Evolutionary conservation across 768 basidiomycete genomes (phyloP).

Genomic region (Cystofilobasidium bisporidii): DNA sequence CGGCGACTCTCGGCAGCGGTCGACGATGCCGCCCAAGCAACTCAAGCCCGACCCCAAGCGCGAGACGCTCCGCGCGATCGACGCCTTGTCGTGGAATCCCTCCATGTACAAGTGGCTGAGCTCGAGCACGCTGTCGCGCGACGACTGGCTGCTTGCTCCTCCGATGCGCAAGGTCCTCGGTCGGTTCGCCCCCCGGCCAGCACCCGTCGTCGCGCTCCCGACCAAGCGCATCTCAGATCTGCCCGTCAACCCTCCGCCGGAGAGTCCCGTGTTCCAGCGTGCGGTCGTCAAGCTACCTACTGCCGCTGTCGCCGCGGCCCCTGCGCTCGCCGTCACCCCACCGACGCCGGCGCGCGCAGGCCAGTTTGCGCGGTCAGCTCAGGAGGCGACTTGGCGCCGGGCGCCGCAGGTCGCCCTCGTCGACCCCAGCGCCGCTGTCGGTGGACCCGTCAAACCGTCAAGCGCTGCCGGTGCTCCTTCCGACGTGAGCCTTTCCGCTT

Average conservation of each 20-base stretch:
- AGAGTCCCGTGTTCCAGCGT: conserved; percentile 2
- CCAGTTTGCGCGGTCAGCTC: background rate
- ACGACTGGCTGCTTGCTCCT: conserved; percentile 36
- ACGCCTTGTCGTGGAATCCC: conserved; percentile 35
- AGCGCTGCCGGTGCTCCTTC: too few relatives aligned
- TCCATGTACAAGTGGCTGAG: conserved; percentile 34
- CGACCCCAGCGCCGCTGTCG: conserved; percentile 1
- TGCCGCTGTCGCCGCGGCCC: background rate
- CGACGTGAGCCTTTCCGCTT: background rate
- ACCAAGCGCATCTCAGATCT: conserved; percentile 1
- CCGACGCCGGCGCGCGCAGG: background rate
- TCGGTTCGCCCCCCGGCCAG: background rate
- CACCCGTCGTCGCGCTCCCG: background rate
- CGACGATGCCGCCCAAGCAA: conserved; percentile 1
- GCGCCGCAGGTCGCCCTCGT: background rate
- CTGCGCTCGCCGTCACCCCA: background rate
- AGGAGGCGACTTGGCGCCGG: conserved; percentile 21
- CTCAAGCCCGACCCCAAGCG: conserved; percentile 2
- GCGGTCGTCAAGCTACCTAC: background rate
- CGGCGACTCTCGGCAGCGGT: conserved; percentile 1
- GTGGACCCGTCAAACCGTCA: background rate
- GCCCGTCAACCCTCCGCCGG: background rate
- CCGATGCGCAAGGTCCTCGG: background rate
- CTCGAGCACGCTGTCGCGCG: conserved; percentile 33
- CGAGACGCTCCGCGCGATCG: conserved; percentile 4